Conservation (phyloP, 1,284 basidiomycete genomes). For the Porodaedalea pini region DNA sequence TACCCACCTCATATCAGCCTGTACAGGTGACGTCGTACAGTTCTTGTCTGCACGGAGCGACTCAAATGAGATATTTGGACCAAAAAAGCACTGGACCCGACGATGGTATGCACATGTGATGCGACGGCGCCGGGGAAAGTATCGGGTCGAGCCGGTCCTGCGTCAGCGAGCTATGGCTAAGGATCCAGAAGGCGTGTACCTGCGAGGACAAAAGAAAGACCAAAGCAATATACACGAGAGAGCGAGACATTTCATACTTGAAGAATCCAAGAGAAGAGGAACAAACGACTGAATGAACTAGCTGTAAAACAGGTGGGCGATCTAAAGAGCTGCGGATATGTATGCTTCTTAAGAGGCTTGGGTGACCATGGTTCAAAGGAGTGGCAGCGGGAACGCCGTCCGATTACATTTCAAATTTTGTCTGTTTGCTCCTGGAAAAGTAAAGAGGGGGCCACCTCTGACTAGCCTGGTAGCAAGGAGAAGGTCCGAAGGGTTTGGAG, state of each 20-base stretch:
- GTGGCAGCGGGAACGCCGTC: neutral
- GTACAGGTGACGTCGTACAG: slow-evolving; percentile 42
- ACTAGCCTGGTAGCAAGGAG: neutral
- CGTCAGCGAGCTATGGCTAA: slow-evolving; percentile 27
- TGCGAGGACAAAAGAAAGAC: neutral
- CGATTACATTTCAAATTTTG: neutral
- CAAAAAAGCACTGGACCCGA: slow-evolving; percentile 44
- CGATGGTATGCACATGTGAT: slow-evolving; percentile 39
- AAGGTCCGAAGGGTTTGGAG: no score
- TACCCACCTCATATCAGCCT: slow-evolving; percentile 34
- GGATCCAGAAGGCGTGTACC: slow-evolving; percentile 7
- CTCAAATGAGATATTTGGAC: slow-evolving; percentile 33
- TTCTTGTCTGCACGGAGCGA: slow-evolving; percentile 34
- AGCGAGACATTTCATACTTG: neutral
- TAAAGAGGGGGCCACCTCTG: neutral
- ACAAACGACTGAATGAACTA: neutral
- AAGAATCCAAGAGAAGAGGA: neutral
- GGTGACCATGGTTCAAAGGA: neutral
- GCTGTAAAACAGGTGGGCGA: neutral
- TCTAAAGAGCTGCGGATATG: neutral
- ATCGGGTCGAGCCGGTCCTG: slow-evolving; percentile 42
- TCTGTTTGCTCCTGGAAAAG: neutral
- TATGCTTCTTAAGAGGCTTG: no score
- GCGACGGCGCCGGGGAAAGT: slow-evolving; percentile 37
- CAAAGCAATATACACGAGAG: neutral